Conservation (phyloP, 805 yeast genomes). For the Myxozyma mucilagina region DNA sequence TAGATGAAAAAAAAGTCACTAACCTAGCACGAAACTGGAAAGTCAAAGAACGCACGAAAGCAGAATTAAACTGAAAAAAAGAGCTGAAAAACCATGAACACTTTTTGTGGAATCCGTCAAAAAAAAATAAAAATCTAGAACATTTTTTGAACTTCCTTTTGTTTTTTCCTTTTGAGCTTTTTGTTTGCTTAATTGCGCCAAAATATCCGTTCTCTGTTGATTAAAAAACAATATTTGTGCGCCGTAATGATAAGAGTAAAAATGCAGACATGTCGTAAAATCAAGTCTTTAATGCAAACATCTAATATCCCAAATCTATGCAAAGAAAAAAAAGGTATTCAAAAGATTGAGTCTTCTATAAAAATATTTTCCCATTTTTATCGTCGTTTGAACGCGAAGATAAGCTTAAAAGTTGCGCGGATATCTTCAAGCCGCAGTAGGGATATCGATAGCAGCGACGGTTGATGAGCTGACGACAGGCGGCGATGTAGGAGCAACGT, state of each 20-base stretch:
- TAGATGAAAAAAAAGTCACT: background rate
- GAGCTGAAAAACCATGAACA: background rate
- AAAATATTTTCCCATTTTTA: background rate
- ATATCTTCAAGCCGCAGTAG: background rate
- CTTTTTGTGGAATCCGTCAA: background rate
- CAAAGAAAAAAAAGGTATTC: background rate
- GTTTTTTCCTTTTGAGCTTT: too few species aligned
- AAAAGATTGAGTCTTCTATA: background rate
- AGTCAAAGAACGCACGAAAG: background rate
- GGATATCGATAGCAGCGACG: slow-evolving; percentile 10
- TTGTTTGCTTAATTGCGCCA: background rate
- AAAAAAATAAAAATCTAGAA: background rate
- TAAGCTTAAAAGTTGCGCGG: too few species aligned
- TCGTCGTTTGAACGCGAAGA: background rate
- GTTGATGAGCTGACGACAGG: slow-evolving; percentile 22
- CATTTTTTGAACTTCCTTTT: too few species aligned
- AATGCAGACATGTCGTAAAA: too few species aligned
- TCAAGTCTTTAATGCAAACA: too few species aligned
- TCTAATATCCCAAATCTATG: too few species aligned
- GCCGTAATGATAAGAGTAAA: too few species aligned
- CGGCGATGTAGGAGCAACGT: slow-evolving; percentile 21
- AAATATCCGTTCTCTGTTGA: background rate
- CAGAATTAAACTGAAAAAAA: background rate
- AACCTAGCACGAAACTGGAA: background rate
- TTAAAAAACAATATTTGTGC: too few species aligned